phyloP scores from a whole-genome alignment of 805 yeast genomes.

The Zygotorulaspora chibaensis region DNA sequence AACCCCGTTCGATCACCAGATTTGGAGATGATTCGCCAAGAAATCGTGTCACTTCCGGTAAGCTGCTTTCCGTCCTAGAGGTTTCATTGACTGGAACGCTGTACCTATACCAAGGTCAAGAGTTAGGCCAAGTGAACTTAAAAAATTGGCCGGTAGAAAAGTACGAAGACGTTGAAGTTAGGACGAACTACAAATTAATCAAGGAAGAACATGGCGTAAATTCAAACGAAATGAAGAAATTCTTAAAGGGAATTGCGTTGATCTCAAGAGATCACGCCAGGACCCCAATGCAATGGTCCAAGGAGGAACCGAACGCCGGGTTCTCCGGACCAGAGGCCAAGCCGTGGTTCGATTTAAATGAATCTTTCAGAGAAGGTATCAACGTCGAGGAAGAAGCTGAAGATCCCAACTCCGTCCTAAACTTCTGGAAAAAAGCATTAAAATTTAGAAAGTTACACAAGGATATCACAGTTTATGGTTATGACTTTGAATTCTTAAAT shows the following conservation, averaged over 20 bases:
- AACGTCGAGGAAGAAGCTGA: constrained; percentile 45
- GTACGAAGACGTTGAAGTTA: constrained; percentile 48
- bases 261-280: constrained; percentile 51
- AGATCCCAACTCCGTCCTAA: constrained; percentile 44
- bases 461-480: constrained; percentile 45
- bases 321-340: constrained; percentile 39
- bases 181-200: constrained; percentile 40
- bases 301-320: constrained; percentile 41
- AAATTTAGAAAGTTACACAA: constrained; percentile 41
- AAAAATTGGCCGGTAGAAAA: constrained; percentile 45
- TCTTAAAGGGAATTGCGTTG: constrained; percentile 36
- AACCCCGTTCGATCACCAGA: constrained; percentile 50
- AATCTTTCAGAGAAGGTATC: constrained; percentile 42
- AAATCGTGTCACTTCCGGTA: constrained; percentile 41
- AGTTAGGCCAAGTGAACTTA: constrained; percentile 51
- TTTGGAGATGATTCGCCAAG: constrained; percentile 43
- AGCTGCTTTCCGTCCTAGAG: constrained; percentile 46
- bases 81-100: constrained; percentile 50
- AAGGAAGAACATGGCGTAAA: constrained; percentile 25
- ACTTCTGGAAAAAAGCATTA: constrained; percentile 45
- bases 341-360: constrained; percentile 54
- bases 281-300: constrained; percentile 53
- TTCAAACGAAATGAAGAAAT: constrained; percentile 27
- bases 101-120: constrained; percentile 59
- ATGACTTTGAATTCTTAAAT: constrained; percentile 41